Percentiles rank a stretch among this genome's conserved stretches.
Evolutionary conservation across 768 basidiomycete species (phyloP).

Genomic region (Daedaleopsis nitida): DNA sequence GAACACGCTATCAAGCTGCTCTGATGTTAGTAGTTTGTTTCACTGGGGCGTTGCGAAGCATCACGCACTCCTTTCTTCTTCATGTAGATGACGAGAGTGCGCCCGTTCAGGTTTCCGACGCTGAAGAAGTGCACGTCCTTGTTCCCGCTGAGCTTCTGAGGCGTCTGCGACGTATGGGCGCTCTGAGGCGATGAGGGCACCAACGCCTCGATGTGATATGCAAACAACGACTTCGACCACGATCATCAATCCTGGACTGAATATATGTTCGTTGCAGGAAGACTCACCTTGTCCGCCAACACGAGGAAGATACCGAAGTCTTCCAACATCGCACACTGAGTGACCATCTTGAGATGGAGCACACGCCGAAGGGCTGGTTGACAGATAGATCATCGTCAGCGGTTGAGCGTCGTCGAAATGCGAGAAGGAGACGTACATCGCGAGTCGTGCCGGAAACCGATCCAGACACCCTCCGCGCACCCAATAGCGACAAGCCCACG

Average conservation of each 20-base stretch:
- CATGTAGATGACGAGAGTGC: slow-evolving; percentile 93
- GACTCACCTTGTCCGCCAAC: slow-evolving; percentile 79
- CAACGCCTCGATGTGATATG: slow-evolving; percentile 94
- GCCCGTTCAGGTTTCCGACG: slow-evolving; percentile 82
- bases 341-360: slow-evolving; percentile 90
- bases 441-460: slow-evolving; percentile 88
- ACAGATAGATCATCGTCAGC: slow-evolving; percentile 3
- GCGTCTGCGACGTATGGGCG: slow-evolving; percentile 70
- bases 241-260: not conserved
- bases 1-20: slow-evolving; percentile 85
- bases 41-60: not conserved
- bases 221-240: slow-evolving; percentile 69
- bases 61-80: slow-evolving; percentile 81
- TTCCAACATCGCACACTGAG: slow-evolving; percentile 94
- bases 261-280: not conserved
- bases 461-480: slow-evolving; percentile 95
- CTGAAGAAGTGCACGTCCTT: slow-evolving; percentile 97
- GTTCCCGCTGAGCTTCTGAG: slow-evolving; percentile 87
- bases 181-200: slow-evolving; percentile 83
- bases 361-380: slow-evolving; percentile 85
- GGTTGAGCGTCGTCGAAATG: not conserved
- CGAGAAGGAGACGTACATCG: slow-evolving; percentile 53
- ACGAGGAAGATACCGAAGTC: slow-evolving; percentile 97
- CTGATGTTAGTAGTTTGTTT: slow-evolving; percentile 1
- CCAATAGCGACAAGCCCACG: slow-evolving; percentile 90